phyloP scores from a whole-genome alignment of 169 alveolate species.

The Plasmodium malariae region DNA sequence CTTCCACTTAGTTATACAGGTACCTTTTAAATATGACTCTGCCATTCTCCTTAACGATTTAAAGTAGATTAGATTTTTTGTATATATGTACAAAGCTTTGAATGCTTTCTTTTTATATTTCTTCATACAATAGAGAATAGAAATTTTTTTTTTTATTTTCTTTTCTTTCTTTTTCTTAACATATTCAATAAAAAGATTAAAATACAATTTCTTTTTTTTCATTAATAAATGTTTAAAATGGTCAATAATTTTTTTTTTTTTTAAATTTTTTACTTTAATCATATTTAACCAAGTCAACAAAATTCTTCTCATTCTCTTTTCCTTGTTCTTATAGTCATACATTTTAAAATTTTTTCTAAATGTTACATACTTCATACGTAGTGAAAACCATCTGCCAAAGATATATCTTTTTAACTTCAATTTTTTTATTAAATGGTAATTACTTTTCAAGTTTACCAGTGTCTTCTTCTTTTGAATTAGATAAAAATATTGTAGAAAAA shows the following conservation, averaged over 20 bases:
- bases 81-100: slow-evolving; percentile 20
- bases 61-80: slow-evolving; percentile 41
- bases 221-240: slow-evolving; percentile 35
- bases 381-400: slow-evolving; percentile 25
- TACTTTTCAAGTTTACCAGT: not conserved
- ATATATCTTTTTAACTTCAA: not conserved
- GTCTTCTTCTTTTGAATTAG: slow-evolving; percentile 18
- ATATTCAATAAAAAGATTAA: not conserved
- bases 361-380: slow-evolving; percentile 32
- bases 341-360: slow-evolving; percentile 23
- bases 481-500: not conserved
- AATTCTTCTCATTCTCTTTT: slow-evolving; percentile 39
- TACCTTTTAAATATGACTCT: slow-evolving; percentile 21
- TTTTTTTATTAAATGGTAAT: not conserved
- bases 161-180: slow-evolving; percentile 22
- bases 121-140: slow-evolving; percentile 17
- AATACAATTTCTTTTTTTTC: slow-evolving; percentile 33
- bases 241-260: slow-evolving; percentile 23
- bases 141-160: slow-evolving; percentile 30
- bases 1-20: slow-evolving; percentile 45
- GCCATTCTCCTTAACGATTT: slow-evolving; percentile 20
- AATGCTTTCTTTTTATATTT: slow-evolving; percentile 43
- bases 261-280: slow-evolving; percentile 9
- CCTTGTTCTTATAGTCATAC: slow-evolving; percentile 13
- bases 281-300: slow-evolving; percentile 18